Conservation (phyloP, 495 filamentous ascomycete genomes). For the Tuber calosporum region DNA sequence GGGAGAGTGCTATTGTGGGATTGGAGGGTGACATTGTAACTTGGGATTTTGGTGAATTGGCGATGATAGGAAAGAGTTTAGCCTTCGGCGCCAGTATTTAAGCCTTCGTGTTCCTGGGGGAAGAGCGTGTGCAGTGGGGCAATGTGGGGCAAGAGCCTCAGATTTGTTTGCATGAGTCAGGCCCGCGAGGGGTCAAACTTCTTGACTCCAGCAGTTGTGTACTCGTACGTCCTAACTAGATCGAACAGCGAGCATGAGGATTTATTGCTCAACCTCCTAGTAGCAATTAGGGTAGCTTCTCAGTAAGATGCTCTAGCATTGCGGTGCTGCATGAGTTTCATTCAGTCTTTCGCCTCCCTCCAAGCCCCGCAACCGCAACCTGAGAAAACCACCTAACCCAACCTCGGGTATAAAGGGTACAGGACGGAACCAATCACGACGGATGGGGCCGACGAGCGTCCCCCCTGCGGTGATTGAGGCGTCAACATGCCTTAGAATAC, state of each 20-base stretch:
- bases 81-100: background rate
- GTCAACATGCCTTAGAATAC: background rate
- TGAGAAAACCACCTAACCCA: background rate
- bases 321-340: background rate
- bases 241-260: background rate
- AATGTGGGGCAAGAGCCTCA: background rate
- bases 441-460: background rate
- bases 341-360: background rate
- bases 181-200: background rate
- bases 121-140: background rate
- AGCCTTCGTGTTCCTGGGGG: background rate
- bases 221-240: background rate
- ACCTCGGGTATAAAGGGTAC: background rate
- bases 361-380: background rate
- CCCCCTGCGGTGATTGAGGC: background rate
- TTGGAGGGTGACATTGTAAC: constrained; percentile 34
- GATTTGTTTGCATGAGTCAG: background rate
- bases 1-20: constrained; percentile 26
- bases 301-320: background rate
- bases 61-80: background rate
- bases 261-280: background rate
- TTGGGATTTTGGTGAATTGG: background rate
- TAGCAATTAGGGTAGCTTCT: background rate
- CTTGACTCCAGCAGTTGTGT: background rate
- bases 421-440: background rate